Conservation (phyloP, 129 eudicot genomes). For the Oenanthe sinensis region DNA sequence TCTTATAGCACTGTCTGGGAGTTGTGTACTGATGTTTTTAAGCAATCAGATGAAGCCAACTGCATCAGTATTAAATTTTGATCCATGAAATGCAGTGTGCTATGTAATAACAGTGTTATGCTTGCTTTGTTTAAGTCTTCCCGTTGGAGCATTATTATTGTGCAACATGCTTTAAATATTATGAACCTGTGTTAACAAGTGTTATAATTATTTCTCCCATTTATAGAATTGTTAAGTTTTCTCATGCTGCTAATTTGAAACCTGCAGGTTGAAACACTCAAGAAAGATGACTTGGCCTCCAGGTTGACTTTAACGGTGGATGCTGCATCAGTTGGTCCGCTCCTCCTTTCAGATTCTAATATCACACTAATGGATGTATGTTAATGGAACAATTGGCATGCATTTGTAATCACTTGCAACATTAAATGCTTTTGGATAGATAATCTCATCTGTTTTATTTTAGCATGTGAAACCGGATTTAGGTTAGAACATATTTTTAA, state of each 20-base stretch:
- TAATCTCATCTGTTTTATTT: neutral
- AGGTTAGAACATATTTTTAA: neutral
- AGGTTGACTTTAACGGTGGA: slow-evolving; percentile 81
- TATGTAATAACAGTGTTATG: neutral
- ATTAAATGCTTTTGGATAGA: neutral
- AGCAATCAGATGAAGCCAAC: neutral
- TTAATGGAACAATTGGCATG: slow-evolving; percentile 16
- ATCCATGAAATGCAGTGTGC: neutral
- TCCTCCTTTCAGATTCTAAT: slow-evolving; percentile 66
- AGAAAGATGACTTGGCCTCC: slow-evolving; percentile 92
- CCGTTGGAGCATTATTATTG: neutral
- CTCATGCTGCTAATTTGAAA: slow-evolving; percentile 11
- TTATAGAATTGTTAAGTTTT: neutral
- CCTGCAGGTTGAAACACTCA: slow-evolving; percentile 79
- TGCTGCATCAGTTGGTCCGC: slow-evolving; percentile 77
- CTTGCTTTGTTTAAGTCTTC: neutral
- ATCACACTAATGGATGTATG: slow-evolving; percentile 92
- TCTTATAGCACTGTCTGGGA: neutral
- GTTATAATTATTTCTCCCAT: neutral
- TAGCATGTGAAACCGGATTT: neutral
- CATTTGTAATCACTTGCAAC: slow-evolving; percentile 1
- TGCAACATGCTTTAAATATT: neutral
- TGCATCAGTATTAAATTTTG: neutral
- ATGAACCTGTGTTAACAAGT: neutral
- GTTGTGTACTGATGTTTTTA: neutral